phyloP scores from a whole-genome alignment of 306 rosid species.

The Luffa acutangula region DNA sequence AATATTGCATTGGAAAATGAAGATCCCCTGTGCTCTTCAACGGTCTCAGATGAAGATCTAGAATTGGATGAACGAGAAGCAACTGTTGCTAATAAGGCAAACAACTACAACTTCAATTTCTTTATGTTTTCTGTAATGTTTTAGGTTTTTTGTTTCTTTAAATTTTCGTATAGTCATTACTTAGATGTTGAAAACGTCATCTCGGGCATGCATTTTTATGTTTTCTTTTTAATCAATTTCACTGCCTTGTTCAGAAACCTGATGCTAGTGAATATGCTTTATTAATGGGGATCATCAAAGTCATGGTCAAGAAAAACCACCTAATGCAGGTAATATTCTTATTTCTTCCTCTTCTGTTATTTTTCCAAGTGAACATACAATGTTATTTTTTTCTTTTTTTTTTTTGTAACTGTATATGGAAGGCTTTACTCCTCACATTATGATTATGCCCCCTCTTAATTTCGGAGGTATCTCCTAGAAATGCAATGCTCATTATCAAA shows the following conservation, averaged over 20 bases:
- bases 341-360: not conserved
- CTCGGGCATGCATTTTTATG: not conserved
- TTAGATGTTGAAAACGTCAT: not conserved
- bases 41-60: slow-evolving; percentile 16
- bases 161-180: not conserved
- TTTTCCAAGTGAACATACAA: not conserved
- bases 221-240: not conserved
- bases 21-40: slow-evolving; percentile 6
- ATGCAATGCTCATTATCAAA: not conserved
- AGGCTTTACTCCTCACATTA: not conserved
- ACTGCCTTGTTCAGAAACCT: slow-evolving; percentile 6
- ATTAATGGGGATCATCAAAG: slow-evolving; percentile 44
- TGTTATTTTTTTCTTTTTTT: not conserved
- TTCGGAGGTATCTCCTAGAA: not conserved
- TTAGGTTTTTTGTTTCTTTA: not conserved
- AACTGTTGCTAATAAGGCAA: slow-evolving; percentile 21
- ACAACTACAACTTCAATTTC: not conserved
- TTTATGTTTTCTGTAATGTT: not conserved
- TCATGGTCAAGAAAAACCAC: slow-evolving; percentile 61
- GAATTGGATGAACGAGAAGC: slow-evolving; percentile 25
- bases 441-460: not conserved
- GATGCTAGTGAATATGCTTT: slow-evolving; percentile 31
- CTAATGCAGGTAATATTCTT: slow-evolving; percentile 54
- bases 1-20: slow-evolving; percentile 23
- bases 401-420: not conserved